Evolutionary conservation across 495 filamentous ascomycete species (phyloP).

Genomic region (Astrothelium subdiscretum): DNA sequence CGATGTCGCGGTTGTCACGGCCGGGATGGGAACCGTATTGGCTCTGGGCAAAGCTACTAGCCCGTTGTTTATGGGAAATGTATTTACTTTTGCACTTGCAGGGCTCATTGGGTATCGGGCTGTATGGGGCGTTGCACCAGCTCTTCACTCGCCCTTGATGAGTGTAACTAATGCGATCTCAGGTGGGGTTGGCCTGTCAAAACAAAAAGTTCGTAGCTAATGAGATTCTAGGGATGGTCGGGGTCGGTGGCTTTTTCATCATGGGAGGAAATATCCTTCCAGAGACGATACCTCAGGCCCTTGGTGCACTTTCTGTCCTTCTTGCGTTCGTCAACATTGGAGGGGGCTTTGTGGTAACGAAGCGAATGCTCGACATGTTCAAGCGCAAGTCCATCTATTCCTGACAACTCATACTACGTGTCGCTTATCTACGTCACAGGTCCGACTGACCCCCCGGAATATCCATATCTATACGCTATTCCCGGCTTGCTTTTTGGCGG

Average conservation of each 20-base stretch:
- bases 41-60: conserved; percentile 65
- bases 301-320: conserved; percentile 67
- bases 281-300: conserved; percentile 58
- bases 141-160: conserved; percentile 74
- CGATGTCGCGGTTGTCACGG: conserved; percentile 56
- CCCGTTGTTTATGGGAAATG: conserved; percentile 70
- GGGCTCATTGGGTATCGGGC: conserved; percentile 70
- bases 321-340: conserved; percentile 73
- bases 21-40: conserved; percentile 58
- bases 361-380: conserved; percentile 90
- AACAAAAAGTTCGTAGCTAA: no score
- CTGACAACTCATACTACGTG: background rate
- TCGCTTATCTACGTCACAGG: conserved; percentile 28
- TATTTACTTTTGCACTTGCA: conserved; percentile 67
- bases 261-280: conserved; percentile 43
- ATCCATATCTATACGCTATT: conserved; percentile 70
- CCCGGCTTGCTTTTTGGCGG: conserved; percentile 63
- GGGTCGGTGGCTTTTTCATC: conserved; percentile 70
- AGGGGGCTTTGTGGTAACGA: conserved; percentile 74
- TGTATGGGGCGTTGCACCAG: conserved; percentile 67
- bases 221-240: conserved; percentile 78
- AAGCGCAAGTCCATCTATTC: conserved; percentile 48
- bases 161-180: conserved; percentile 80
- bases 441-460: conserved; percentile 68
- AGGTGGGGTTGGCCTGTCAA: no score